Evolutionary conservation across 1,284 basidiomycete genomes (phyloP).

Genomic region (Volvariella surrecta): DNA sequence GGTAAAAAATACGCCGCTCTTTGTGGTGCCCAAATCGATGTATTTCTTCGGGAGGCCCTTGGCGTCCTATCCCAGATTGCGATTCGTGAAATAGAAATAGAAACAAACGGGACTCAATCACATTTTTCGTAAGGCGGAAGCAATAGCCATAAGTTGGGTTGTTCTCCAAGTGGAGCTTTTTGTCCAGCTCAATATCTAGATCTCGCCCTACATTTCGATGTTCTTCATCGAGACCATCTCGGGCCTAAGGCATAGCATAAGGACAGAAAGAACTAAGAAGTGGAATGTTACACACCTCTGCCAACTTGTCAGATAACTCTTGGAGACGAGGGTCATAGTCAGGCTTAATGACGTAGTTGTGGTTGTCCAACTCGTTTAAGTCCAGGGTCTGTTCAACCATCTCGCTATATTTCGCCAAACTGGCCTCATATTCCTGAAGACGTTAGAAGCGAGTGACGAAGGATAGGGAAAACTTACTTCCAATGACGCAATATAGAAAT

Average conservation of each 20-base stretch:
- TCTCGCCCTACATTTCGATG: slow-evolving; percentile 70
- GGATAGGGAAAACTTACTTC: slow-evolving; percentile 32
- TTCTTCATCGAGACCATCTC: slow-evolving; percentile 82
- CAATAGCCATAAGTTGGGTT: slow-evolving; percentile 89
- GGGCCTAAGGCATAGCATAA: slow-evolving; percentile 28
- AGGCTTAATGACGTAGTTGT: slow-evolving; percentile 91
- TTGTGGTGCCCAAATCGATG: slow-evolving; percentile 81
- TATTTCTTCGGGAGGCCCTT: slow-evolving; percentile 71
- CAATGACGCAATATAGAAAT: slow-evolving; percentile 57
- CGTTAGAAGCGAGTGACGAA: background rate
- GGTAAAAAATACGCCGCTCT: slow-evolving; percentile 90
- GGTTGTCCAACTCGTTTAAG: slow-evolving; percentile 73
- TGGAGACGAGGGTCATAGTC: slow-evolving; percentile 81
- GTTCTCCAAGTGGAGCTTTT: slow-evolving; percentile 96
- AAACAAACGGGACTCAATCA: slow-evolving; percentile 28
- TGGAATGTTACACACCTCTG: slow-evolving; percentile 29
- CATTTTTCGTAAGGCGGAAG: slow-evolving; percentile 88
- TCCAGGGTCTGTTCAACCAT: slow-evolving; percentile 98
- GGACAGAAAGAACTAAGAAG: background rate
- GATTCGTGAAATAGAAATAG: background rate
- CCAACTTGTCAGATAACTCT: slow-evolving; percentile 61
- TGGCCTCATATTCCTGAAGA: slow-evolving; percentile 50
- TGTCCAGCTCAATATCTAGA: slow-evolving; percentile 83
- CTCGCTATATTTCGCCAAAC: slow-evolving; percentile 75
- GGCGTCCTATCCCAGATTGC: slow-evolving; percentile 69